Percentiles rank a stretch among this genome's conserved stretches.
These are phyloP conservation scores for Xylaria sp. DNA, from an alignment of 2,329 filamentous ascomycete genomes.

Conservation along the genomic window DNA sequence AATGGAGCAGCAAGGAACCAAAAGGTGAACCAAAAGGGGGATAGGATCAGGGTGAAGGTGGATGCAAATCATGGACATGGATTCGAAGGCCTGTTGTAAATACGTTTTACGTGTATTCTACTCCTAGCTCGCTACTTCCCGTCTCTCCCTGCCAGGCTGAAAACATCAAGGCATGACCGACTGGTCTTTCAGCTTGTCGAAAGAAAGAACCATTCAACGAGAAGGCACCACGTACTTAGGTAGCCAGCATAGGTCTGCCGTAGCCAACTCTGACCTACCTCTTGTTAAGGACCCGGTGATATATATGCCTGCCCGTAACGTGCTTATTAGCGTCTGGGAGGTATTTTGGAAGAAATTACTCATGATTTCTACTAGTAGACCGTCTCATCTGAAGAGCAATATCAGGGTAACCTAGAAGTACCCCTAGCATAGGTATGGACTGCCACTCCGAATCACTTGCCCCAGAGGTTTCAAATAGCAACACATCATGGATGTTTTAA, in stretches of 20 bases:
- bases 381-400: too few species aligned
- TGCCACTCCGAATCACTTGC: not conserved
- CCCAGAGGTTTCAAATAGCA: not conserved
- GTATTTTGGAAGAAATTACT: not conserved
- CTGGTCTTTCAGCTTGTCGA: not conserved
- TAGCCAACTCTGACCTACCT: not conserved
- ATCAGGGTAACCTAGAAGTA: not conserved
- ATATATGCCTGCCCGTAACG: too few species aligned
- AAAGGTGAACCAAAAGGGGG: slow-evolving; percentile 23
- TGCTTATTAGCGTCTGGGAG: too few species aligned
- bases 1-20: slow-evolving; percentile 18
- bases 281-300: too few species aligned
- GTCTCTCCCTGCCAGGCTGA: not conserved
- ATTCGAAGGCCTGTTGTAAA: not conserved
- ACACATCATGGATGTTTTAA: not conserved
- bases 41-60: slow-evolving; percentile 12
- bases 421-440: not conserved
- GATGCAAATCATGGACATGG: not conserved
- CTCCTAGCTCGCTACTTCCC: slow-evolving; percentile 1
- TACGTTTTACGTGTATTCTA: too few species aligned
- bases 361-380: not conserved
- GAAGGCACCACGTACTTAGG: not conserved
- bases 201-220: too few species aligned
- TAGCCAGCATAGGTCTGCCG: not conserved
- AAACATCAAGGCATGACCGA: not conserved